Evolutionary conservation across 495 filamentous ascomycete genomes (phyloP), one percentile per base, ranked within the genome.

Genomic region (Aspergillus campestris): DNA sequence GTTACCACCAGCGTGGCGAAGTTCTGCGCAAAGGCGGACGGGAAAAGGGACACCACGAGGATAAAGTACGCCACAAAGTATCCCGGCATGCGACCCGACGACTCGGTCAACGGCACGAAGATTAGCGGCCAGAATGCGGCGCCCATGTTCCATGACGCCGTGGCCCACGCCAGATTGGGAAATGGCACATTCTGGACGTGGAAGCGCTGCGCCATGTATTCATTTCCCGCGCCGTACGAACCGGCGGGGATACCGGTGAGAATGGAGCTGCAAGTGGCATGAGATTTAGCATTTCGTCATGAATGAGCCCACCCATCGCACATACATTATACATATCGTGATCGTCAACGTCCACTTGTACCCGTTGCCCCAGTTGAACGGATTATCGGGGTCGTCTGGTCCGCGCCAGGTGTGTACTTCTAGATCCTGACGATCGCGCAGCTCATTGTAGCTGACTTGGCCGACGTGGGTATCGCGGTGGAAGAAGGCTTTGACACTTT

Each of bases 21-120:
- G 53, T 76, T 76, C 24, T 64, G 57, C 3, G 74, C 73, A 11
- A 77, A 61, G 1, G 72, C 74, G 38, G 73, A 73, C 6, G 67
- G 67, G 31, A 79, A 68, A 8, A 74, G 52, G 31, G 71, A 67
- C 14, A 71, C 50, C 8, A 73, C 55, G 11, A 79, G 64, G 39
- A 73, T 54, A 8, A 67, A 40, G 53, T 78, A 80, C 5, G 64
- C 58, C 10, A 72, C 56, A 14, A 79, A 58, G 49, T 75, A 76
- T 5, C 71, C 73, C 3, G 62, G 60, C 57, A 73, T 66, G 6
- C 72, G 62, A 13, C 77, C 76, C 13, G 63, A 66, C 10, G 70
- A 61, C 47, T 80, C 77, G 34, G 75, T 74, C 6, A 79, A 40
- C 0, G 77, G 77, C 6, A 80, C 61, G 28, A 70, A 66, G 31